These are phyloP conservation scores for Xylaria venustula DNA, from an alignment of 495 filamentous ascomycete genomes.

Conservation along the genomic window DNA sequence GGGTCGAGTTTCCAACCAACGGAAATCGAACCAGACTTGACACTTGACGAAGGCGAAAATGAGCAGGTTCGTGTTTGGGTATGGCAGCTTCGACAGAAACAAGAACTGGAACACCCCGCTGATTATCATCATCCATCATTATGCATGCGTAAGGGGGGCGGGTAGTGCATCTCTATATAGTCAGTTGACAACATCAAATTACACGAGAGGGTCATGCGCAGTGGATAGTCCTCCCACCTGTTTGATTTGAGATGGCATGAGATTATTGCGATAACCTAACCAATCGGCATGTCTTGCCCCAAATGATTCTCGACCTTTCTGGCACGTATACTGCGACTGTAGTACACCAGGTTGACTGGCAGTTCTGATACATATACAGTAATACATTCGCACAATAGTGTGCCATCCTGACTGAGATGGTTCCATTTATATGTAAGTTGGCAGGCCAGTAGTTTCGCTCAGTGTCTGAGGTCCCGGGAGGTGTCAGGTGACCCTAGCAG, in stretches of 20 bases:
- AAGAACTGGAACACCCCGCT: not conserved
- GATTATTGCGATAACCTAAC: not conserved
- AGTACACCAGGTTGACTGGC: not conserved
- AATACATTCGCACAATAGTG: not conserved
- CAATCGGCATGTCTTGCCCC: not conserved
- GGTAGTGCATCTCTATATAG: not conserved
- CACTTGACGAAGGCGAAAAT: not conserved
- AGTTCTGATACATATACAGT: not conserved
- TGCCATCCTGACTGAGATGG: not conserved
- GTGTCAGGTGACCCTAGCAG: not conserved
- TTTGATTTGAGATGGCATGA: not conserved
- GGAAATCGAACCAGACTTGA: not conserved
- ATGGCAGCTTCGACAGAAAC: not conserved
- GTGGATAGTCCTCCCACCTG: not conserved
- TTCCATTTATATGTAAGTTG: not conserved
- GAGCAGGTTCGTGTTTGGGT: not conserved
- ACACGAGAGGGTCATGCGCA: constrained; percentile 13
- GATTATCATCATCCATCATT: not conserved
- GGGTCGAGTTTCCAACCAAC: constrained; percentile 1
- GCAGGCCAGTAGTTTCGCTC: not conserved
- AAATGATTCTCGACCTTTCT: too few relatives aligned
- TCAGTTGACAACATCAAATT: constrained; percentile 14
- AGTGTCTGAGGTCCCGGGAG: constrained; percentile 1
- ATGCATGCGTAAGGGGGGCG: not conserved
- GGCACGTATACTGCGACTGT: not conserved